Evolutionary conservation across 1,139 yeast species (phyloP).

Genomic region (Kodamaea alishanica): DNA sequence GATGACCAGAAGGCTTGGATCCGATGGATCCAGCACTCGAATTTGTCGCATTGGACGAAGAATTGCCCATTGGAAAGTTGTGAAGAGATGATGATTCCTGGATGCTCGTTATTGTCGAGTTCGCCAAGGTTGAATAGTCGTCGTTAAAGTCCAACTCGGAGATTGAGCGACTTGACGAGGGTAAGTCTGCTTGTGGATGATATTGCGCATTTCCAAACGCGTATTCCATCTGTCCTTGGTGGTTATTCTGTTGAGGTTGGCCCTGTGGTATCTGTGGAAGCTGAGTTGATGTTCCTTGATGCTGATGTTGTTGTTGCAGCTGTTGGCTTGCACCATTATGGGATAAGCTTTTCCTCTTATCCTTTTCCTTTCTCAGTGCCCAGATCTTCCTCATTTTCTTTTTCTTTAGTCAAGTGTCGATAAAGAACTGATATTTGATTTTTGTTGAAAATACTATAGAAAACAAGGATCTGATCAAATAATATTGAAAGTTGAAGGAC

Average conservation of each 20-base stretch:
- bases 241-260: constrained; percentile 1
- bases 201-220: background rate
- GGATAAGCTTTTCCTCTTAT: constrained; percentile 25
- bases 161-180: constrained; percentile 5
- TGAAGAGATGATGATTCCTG: constrained; percentile 8
- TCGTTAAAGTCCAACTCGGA: constrained; percentile 12
- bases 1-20: no score
- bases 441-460: no score
- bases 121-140: constrained; percentile 14
- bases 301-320: constrained; percentile 3
- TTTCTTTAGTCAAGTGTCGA: background rate
- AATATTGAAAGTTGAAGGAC: no score
- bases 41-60: background rate
- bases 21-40: no score
- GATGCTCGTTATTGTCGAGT: constrained; percentile 7
- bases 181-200: constrained; percentile 3
- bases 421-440: no score
- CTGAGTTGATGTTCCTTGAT: background rate
- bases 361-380: constrained; percentile 29
- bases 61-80: background rate
- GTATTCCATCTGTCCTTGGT: background rate
- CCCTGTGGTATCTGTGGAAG: constrained; percentile 4
- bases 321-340: constrained; percentile 5
- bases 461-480: no score
- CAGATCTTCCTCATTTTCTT: constrained; percentile 29